Conservation (phyloP, 805 yeast species). For the Grigorovia humatica region DNA sequence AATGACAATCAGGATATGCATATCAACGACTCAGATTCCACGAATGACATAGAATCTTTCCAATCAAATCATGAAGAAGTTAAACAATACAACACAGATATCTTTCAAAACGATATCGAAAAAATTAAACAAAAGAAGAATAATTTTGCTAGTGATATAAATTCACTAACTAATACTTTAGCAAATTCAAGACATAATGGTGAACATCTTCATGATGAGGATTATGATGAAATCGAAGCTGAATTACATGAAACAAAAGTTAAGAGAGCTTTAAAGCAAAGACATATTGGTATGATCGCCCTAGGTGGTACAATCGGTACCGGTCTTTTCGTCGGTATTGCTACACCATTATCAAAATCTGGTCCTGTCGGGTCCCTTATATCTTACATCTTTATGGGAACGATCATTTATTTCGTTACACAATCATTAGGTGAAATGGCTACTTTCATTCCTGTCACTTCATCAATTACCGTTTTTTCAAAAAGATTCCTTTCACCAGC, state of each 20-base stretch:
- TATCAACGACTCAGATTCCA: neutral
- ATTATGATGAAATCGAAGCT: constrained; percentile 17
- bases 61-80: constrained; percentile 2
- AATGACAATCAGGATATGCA: neutral
- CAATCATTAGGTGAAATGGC: constrained; percentile 71
- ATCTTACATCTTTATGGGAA: constrained; percentile 52
- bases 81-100: constrained; percentile 1
- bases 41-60: neutral
- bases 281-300: constrained; percentile 64
- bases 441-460: constrained; percentile 53
- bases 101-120: neutral
- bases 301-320: constrained; percentile 70
- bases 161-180: constrained; percentile 5
- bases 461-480: constrained; percentile 53
- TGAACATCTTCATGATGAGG: constrained; percentile 7
- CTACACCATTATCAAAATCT: constrained; percentile 41
- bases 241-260: constrained; percentile 34
- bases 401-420: constrained; percentile 49
- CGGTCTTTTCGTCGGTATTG: constrained; percentile 55
- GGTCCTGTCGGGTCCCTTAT: constrained; percentile 60
- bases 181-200: constrained; percentile 4
- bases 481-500: constrained; percentile 55
- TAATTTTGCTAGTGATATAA: constrained; percentile 2
- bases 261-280: constrained; percentile 46
- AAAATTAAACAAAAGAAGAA: neutral